phyloP scores from a whole-genome alignment of 768 basidiomycete genomes.

The Tylopilus subfusipes region DNA sequence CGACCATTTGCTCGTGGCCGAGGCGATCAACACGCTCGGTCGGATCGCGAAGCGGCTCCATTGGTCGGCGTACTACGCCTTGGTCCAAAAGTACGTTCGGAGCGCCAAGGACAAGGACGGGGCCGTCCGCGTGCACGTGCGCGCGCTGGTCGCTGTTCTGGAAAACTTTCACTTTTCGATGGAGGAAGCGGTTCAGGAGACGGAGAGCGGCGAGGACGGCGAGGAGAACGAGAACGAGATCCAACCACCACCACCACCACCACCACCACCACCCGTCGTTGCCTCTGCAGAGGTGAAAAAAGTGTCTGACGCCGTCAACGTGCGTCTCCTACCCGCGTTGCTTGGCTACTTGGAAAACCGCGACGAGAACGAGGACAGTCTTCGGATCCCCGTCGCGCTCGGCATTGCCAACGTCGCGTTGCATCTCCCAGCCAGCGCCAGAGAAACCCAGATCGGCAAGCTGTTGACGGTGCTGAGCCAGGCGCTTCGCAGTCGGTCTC shows the following conservation, averaged over 20 bases:
- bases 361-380: constrained; percentile 77
- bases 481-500: constrained; percentile 87
- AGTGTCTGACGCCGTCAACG: constrained; percentile 74
- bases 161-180: constrained; percentile 92
- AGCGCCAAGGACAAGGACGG: constrained; percentile 63
- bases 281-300: constrained; percentile 23
- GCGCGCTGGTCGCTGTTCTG: constrained; percentile 77
- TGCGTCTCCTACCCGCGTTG: constrained; percentile 73
- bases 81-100: constrained; percentile 80
- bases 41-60: constrained; percentile 69
- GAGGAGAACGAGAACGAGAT: constrained; percentile 23
- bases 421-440: constrained; percentile 63
- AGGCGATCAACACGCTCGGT: constrained; percentile 79
- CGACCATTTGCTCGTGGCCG: constrained; percentile 87
- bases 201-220: constrained; percentile 24
- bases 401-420: constrained; percentile 84
- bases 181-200: constrained; percentile 48
- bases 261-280: not conserved
- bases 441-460: constrained; percentile 66
- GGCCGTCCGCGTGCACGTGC: constrained; percentile 77
- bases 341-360: constrained; percentile 79
- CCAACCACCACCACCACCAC: too few species aligned
- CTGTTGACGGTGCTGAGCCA: constrained; percentile 85
- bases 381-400: constrained; percentile 83
- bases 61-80: constrained; percentile 80